Conservation (phyloP, 73 alveolate species). For the Tetrahymena borealis region DNA sequence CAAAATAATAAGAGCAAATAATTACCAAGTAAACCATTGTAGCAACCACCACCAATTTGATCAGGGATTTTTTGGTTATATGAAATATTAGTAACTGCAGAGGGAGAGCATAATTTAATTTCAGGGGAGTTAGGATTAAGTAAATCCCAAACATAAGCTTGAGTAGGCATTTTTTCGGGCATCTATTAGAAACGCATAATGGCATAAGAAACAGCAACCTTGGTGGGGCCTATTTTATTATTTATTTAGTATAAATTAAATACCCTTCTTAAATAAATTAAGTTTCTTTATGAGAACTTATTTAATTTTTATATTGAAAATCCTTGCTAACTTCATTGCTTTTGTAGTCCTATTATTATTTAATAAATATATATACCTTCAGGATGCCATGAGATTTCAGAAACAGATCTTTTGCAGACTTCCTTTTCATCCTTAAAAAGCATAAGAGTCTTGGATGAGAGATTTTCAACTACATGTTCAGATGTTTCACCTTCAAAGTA, state of each 20-base stretch:
- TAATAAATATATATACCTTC: conserved; percentile 45
- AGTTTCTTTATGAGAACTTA: too few relatives aligned
- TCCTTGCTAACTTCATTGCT: conserved; percentile 40
- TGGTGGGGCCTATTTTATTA: conserved; percentile 34
- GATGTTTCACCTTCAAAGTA: conserved; percentile 86
- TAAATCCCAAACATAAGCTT: conserved; percentile 80
- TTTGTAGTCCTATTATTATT: conserved; percentile 39
- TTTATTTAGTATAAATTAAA: not conserved
- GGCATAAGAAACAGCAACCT: conserved; percentile 84
- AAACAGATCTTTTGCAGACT: conserved; percentile 78
- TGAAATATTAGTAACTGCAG: conserved; percentile 80
- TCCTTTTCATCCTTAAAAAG: conserved; percentile 72
- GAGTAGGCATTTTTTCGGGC: conserved; percentile 74
- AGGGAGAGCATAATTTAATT: conserved; percentile 68
- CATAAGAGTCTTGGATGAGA: conserved; percentile 91
- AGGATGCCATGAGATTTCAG: conserved; percentile 96
- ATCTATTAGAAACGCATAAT: conserved; percentile 72
- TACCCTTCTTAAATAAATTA: not conserved
- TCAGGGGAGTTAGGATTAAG: conserved; percentile 90
- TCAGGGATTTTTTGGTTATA: conserved; percentile 87
- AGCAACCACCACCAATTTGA: conserved; percentile 90
- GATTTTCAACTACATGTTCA: conserved; percentile 86
- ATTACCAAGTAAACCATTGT: conserved; percentile 76
- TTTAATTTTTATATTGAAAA: too few relatives aligned
- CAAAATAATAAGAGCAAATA: not conserved